phyloP scores from a whole-genome alignment of 805 yeast genomes.

The Suhomyces sp. region DNA sequence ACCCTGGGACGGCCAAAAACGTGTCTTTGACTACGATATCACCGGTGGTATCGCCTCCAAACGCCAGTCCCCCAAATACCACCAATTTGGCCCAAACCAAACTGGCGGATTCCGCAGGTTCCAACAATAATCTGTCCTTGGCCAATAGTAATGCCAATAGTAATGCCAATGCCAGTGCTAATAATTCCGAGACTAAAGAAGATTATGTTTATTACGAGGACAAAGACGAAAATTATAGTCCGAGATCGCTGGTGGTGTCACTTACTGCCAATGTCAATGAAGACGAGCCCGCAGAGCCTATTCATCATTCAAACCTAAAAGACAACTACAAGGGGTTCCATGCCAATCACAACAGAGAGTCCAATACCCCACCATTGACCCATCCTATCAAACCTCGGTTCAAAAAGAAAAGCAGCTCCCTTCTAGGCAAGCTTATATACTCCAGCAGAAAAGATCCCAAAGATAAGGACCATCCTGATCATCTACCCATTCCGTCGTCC shows the following conservation, averaged over 20 bases:
- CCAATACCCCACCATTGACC: constrained; percentile 43
- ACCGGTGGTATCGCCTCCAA: constrained; percentile 8
- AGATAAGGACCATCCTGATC: neutral
- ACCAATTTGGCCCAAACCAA: too few relatives aligned
- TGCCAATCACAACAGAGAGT: constrained; percentile 26
- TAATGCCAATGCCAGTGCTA: neutral
- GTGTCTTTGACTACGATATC: constrained; percentile 4
- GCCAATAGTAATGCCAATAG: too few relatives aligned
- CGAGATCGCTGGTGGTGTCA: constrained; percentile 11
- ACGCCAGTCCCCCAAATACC: neutral
- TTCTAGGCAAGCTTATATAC: constrained; percentile 40
- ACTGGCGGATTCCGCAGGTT: too few relatives aligned
- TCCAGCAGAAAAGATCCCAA: constrained; percentile 29
- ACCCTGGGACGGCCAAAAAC: neutral
- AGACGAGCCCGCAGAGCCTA: neutral
- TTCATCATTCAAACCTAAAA: constrained; percentile 8
- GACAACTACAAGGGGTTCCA: constrained; percentile 42
- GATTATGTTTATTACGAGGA: neutral
- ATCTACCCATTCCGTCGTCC: neutral
- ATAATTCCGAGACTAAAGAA: neutral
- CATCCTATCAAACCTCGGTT: constrained; percentile 50
- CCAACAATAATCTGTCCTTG: too few relatives aligned
- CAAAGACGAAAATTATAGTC: constrained; percentile 11
- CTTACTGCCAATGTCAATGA: neutral
- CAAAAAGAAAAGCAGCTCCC: constrained; percentile 34